Evolutionary conservation across 2,329 filamentous ascomycete species (phyloP).

Genomic region (Cordyceps militaris): DNA sequence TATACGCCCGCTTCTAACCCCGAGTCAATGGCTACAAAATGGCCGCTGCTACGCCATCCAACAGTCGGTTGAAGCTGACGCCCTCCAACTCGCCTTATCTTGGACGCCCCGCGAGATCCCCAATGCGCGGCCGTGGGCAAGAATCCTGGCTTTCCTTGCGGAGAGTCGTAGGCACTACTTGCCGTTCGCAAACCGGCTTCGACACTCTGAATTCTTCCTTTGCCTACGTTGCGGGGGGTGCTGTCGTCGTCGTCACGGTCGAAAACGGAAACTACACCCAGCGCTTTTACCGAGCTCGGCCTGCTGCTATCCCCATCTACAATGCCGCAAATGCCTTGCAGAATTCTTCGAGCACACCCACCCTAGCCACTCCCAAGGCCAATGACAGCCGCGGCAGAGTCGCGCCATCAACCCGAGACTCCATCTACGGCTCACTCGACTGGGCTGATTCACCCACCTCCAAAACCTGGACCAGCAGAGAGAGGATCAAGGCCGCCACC

Average conservation of each 20-base stretch:
- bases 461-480: constrained; percentile 79
- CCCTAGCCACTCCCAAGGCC: constrained; percentile 50
- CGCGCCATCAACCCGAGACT: constrained; percentile 41
- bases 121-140: constrained; percentile 43
- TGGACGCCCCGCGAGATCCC: constrained; percentile 56
- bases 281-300: constrained; percentile 84
- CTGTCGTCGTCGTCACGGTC: constrained; percentile 82
- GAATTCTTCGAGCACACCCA: constrained; percentile 44
- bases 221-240: constrained; percentile 86
- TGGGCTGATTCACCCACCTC: constrained; percentile 57
- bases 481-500: constrained; percentile 89
- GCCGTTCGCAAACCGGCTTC: constrained; percentile 76
- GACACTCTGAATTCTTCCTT: constrained; percentile 73
- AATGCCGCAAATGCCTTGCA: constrained; percentile 46
- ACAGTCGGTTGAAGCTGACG: constrained; percentile 59
- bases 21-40: constrained; percentile 49
- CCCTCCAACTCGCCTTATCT: constrained; percentile 70
- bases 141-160: constrained; percentile 64
- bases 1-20: background rate
- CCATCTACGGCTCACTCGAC: constrained; percentile 38
- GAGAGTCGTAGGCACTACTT: constrained; percentile 87
- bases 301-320: constrained; percentile 63
- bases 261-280: constrained; percentile 63
- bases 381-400: constrained; percentile 56
- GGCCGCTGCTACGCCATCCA: constrained; percentile 47